Conservation (phyloP, 768 basidiomycete species). For the Xanthoconium stramineum region DNA sequence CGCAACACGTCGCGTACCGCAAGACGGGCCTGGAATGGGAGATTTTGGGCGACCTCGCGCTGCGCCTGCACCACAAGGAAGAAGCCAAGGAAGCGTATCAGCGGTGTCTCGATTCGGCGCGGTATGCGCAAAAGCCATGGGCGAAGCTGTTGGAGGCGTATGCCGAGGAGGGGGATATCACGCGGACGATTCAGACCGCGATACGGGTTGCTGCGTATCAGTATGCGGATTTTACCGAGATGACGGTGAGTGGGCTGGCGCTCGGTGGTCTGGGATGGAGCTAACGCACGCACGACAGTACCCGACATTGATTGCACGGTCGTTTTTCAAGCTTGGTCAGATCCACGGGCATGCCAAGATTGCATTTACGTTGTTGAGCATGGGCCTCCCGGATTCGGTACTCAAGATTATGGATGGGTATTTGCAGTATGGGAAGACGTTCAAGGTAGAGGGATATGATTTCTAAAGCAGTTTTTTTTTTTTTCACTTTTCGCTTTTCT, state of each 20-base stretch:
- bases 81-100: conserved; percentile 98
- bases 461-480: conserved; percentile 39
- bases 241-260: conserved; percentile 55
- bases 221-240: conserved; percentile 85
- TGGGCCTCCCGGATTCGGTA: conserved; percentile 88
- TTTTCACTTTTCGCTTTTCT: too few relatives aligned
- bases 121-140: conserved; percentile 93
- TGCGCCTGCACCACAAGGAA: conserved; percentile 94
- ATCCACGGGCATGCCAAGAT: conserved; percentile 94
- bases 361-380: conserved; percentile 86
- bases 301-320: conserved; percentile 85
- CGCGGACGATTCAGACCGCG: conserved; percentile 84
- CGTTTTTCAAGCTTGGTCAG: conserved; percentile 91
- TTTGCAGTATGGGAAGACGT: conserved; percentile 80
- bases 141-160: conserved; percentile 92
- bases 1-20: conserved; percentile 95
- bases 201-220: conserved; percentile 93
- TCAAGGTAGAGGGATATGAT: conserved; percentile 85
- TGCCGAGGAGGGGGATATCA: conserved; percentile 94
- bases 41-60: conserved; percentile 90
- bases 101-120: conserved; percentile 81
- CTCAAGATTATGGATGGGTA: conserved; percentile 93
- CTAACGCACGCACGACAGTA: conserved; percentile 39
- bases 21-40: conserved; percentile 99
- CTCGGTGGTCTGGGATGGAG: background rate